Evolutionary conservation across 2,329 filamentous ascomycete genomes (phyloP).

Genomic region (Fonsecaea multimorphosa): DNA sequence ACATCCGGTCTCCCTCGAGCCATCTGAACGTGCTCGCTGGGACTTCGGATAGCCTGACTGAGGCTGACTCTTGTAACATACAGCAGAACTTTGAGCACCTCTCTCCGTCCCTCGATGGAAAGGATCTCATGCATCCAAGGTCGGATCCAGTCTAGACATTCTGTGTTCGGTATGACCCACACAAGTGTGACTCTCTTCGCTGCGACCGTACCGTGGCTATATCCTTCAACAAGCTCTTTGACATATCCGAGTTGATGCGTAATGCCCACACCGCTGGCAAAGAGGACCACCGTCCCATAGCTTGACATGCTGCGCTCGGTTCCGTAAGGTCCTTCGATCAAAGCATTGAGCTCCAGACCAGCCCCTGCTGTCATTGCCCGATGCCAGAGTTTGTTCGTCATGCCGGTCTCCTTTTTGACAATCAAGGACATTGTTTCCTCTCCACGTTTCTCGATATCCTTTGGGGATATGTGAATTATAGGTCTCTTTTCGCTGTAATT

Average conservation of each 20-base stretch:
- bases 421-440: conserved; percentile 76
- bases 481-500: conserved; percentile 35
- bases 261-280: conserved; percentile 92
- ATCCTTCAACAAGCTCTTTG: conserved; percentile 74
- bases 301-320: conserved; percentile 85
- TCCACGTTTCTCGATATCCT: conserved; percentile 57
- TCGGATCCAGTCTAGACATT: conserved; percentile 90
- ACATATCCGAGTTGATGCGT: conserved; percentile 93
- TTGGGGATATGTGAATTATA: conserved; percentile 52
- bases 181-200: conserved; percentile 82
- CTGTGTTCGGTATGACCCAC: conserved; percentile 89
- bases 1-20: conserved; percentile 88
- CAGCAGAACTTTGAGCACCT: conserved; percentile 82
- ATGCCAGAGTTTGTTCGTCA: conserved; percentile 82
- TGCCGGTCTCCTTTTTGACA: conserved; percentile 83
- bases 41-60: conserved; percentile 78
- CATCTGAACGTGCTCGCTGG: conserved; percentile 84
- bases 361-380: conserved; percentile 63
- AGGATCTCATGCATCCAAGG: conserved; percentile 83
- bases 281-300: conserved; percentile 88
- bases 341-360: conserved; percentile 69
- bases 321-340: conserved; percentile 88
- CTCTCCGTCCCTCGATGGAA: conserved; percentile 77
- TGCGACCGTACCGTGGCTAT: conserved; percentile 73
- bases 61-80: conserved; percentile 89